Evolutionary conservation across 2,329 filamentous ascomycete species (phyloP).

Genomic region (Graphilbum sp.): DNA sequence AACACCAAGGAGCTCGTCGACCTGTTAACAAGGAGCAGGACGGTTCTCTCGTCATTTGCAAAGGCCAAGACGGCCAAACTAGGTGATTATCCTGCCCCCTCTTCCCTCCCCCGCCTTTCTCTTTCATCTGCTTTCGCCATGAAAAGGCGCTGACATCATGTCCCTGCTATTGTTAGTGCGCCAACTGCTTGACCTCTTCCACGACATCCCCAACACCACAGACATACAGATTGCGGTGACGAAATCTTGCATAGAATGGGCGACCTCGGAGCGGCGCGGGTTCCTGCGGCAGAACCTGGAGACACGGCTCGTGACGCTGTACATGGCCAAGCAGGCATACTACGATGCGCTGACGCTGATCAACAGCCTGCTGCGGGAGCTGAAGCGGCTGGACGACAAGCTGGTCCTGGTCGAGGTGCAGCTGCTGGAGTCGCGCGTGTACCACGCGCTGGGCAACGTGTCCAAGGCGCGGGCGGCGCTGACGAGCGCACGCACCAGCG

Average conservation of each 20-base stretch:
- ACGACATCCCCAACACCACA: conserved; percentile 81
- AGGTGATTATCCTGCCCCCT: conserved; percentile 36
- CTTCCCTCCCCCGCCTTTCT: too few relatives aligned
- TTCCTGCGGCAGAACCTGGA: conserved; percentile 98
- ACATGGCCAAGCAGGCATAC: conserved; percentile 96
- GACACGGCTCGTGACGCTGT: conserved; percentile 79
- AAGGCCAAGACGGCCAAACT: conserved; percentile 98
- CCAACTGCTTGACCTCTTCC: conserved; percentile 89
- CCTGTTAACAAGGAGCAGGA: conserved; percentile 77
- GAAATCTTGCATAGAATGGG: conserved; percentile 99
- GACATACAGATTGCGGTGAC: conserved; percentile 91
- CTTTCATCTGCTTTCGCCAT: too few relatives aligned
- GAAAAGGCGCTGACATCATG: too few relatives aligned
- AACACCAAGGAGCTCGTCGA: conserved; percentile 74
- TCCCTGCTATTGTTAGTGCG: too few relatives aligned
- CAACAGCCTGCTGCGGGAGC: conserved; percentile 87
- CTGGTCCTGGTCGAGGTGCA: conserved; percentile 95
- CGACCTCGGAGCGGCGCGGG: conserved; percentile 78
- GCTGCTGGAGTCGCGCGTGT: conserved; percentile 88
- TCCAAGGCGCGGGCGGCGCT: conserved; percentile 89
- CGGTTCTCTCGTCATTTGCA: conserved; percentile 86
- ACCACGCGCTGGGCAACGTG: conserved; percentile 93
- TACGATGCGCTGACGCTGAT: conserved; percentile 95
- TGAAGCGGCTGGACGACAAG: conserved; percentile 97
- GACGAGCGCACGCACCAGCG: conserved; percentile 85